A percentile compares a stretch with the other conserved stretches of the same genome.
Conservation (phyloP, 192 early-diverging fungal genomes). For the Entomortierella chlamydospora region DNA sequence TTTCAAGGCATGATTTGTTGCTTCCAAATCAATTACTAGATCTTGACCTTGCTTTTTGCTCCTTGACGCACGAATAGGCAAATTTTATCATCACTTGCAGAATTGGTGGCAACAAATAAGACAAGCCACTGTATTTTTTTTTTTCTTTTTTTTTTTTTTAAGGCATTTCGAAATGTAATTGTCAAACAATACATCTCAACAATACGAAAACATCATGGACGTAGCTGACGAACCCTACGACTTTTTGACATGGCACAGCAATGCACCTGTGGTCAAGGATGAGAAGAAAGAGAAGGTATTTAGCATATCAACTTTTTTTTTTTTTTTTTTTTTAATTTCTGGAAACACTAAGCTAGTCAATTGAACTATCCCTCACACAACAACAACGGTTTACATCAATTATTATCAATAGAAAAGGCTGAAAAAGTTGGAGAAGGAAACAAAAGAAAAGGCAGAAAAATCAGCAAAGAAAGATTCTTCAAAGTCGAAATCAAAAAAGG, state of each 20-base stretch:
- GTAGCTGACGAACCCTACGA: constrained; percentile 49
- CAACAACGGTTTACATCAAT: not conserved
- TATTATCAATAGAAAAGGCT: constrained; percentile 27
- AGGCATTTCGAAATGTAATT: too few species aligned
- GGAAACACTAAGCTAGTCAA: not conserved
- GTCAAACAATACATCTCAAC: not conserved
- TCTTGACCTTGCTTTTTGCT: not conserved
- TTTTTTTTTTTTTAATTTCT: not conserved
- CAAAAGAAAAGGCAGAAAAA: constrained; percentile 15
- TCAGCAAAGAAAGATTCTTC: constrained; percentile 6
- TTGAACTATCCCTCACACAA: not conserved
- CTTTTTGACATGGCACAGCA: constrained; percentile 54
- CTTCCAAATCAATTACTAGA: not conserved
- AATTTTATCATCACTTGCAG: too few species aligned
- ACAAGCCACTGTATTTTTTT: too few species aligned
- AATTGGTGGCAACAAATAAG: too few species aligned
- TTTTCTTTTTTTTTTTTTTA: too few species aligned
- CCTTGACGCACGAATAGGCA: too few species aligned
- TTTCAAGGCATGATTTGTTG: not conserved
- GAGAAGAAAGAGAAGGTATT: constrained; percentile 47
- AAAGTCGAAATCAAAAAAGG: constrained; percentile 20
- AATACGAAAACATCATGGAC: constrained; percentile 16
- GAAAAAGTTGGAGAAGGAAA: constrained; percentile 42
- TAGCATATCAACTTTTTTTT: not conserved
- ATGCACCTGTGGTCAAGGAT: constrained; percentile 47